Percentiles rank a stretch among this genome's conserved stretches.
Evolutionary conservation across 768 basidiomycete genomes (phyloP).

Genomic region (Rhodocollybia butyracea): DNA sequence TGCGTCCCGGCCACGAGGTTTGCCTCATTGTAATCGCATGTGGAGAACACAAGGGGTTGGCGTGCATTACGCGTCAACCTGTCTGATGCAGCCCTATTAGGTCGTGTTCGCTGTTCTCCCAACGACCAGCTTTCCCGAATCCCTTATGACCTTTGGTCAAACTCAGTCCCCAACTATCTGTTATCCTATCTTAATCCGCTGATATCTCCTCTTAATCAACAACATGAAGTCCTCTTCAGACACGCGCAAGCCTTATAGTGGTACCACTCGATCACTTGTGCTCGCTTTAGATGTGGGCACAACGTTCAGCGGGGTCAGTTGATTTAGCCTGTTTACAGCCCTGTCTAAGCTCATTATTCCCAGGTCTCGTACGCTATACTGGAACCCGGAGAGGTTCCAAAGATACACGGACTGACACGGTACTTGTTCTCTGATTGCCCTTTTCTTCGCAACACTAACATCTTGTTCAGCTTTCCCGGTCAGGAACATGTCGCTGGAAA

Average conservation of each 20-base stretch:
- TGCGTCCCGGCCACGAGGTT: slow-evolving; percentile 7
- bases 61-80: slow-evolving; percentile 1
- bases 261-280: slow-evolving; percentile 60
- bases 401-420: slow-evolving; percentile 80
- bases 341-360: slow-evolving; percentile 6
- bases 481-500: slow-evolving; percentile 86
- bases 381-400: slow-evolving; percentile 77
- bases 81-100: neutral
- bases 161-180: neutral
- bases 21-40: slow-evolving; percentile 9
- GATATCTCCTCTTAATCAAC: neutral
- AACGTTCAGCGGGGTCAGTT: slow-evolving; percentile 70
- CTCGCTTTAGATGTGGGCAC: slow-evolving; percentile 82
- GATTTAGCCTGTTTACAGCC: neutral
- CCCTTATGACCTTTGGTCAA: neutral
- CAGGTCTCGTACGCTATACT: slow-evolving; percentile 78
- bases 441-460: slow-evolving; percentile 10
- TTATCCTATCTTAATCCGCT: slow-evolving; percentile 9
- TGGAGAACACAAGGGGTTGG: neutral
- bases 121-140: neutral
- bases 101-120: neutral
- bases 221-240: slow-evolving; percentile 54
- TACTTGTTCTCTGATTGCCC: slow-evolving; percentile 27
- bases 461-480: slow-evolving; percentile 61
- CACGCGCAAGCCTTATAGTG: slow-evolving; percentile 72